Evolutionary conservation across 805 yeast species (phyloP).

Genomic region (Nakazawaea pomicola): DNA sequence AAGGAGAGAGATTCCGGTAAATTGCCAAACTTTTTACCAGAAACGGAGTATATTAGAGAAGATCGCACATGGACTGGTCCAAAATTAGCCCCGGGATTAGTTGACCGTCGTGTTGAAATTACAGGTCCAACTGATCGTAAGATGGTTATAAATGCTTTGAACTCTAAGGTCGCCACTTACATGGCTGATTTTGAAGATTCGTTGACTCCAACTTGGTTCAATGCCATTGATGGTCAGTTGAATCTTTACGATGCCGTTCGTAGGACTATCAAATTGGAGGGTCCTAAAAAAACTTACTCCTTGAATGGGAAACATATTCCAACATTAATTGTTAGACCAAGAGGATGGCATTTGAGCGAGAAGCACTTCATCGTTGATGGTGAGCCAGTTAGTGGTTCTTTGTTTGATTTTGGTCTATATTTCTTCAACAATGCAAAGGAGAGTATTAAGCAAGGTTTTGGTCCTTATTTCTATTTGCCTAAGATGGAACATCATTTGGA

Average conservation of each 20-base stretch:
- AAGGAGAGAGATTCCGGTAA: conserved; percentile 52
- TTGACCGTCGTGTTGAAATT: conserved; percentile 69
- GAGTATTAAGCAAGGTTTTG: conserved; percentile 49
- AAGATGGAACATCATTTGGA: conserved; percentile 76
- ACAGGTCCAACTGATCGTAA: conserved; percentile 75
- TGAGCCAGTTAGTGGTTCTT: conserved; percentile 59
- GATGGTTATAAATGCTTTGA: conserved; percentile 71
- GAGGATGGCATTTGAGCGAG: conserved; percentile 75
- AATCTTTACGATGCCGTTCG: conserved; percentile 68
- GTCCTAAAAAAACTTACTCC: conserved; percentile 32
- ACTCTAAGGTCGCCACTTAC: conserved; percentile 64
- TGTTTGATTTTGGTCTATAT: conserved; percentile 67
- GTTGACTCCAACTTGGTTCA: conserved; percentile 65
- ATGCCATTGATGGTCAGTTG: conserved; percentile 64
- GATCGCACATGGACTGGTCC: conserved; percentile 72
- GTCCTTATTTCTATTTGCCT: conserved; percentile 71
- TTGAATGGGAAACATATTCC: conserved; percentile 47
- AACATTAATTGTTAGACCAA: conserved; percentile 46
- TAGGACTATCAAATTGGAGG: conserved; percentile 37
- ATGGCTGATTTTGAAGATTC: conserved; percentile 79
- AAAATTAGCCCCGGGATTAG: conserved; percentile 60
- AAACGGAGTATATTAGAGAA: conserved; percentile 55
- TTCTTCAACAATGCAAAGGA: conserved; percentile 67
- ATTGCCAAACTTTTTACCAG: conserved; percentile 66
- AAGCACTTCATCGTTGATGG: conserved; percentile 64